Evolutionary conservation across 345 rosid species (phyloP).

Genomic region (Rhodomyrtus tomentosa): DNA sequence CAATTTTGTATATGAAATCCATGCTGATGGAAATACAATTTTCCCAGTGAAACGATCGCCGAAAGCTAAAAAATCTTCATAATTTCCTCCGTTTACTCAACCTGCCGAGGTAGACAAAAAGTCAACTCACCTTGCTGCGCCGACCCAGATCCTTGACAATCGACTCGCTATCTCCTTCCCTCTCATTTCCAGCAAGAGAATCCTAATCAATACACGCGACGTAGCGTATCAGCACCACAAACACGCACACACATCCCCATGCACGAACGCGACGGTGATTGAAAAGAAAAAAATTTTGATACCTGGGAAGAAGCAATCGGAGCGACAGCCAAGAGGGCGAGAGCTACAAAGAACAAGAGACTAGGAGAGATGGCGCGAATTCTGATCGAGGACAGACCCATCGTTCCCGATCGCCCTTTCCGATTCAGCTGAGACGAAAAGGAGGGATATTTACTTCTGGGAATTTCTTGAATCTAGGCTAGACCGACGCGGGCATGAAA

Average conservation of each 20-base stretch:
- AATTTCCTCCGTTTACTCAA: background rate
- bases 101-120: background rate
- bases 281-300: background rate
- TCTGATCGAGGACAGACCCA: constrained; percentile 25
- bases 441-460: background rate
- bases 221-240: background rate
- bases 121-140: constrained; percentile 67
- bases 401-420: background rate
- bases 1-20: background rate
- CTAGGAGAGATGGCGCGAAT: constrained; percentile 4
- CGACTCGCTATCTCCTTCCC: constrained; percentile 28
- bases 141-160: constrained; percentile 73
- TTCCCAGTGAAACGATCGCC: background rate
- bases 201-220: constrained; percentile 22
- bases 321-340: constrained; percentile 13
- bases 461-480: background rate
- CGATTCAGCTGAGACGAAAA: background rate
- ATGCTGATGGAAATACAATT: background rate
- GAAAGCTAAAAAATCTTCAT: background rate
- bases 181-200: constrained; percentile 25
- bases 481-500: background rate
- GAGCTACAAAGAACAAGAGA: constrained; percentile 14
- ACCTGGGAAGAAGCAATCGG: constrained; percentile 37
- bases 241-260: background rate
- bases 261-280: background rate